Conservation (phyloP, 495 filamentous ascomycete genomes). For the Aspergillus heteromorphus region DNA sequence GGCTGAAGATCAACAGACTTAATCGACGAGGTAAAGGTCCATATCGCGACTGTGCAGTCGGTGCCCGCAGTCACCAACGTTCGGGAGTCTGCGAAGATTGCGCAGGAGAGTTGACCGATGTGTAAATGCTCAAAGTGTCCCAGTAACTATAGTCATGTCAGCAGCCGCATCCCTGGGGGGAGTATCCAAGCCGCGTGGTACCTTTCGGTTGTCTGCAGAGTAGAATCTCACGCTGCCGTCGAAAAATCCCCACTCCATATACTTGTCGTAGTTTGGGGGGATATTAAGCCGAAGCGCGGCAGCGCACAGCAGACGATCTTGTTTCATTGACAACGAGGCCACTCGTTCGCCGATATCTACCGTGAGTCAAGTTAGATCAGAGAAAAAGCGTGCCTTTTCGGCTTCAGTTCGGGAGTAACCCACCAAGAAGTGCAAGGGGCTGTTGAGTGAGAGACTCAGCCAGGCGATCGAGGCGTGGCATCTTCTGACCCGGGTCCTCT, state of each 20-base stretch:
- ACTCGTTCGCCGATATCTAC: conserved; percentile 75
- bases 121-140: conserved; percentile 93
- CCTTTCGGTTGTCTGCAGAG: conserved; percentile 66
- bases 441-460: conserved; percentile 73
- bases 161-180: background rate
- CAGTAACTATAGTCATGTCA: conserved; percentile 40
- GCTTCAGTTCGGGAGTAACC: conserved; percentile 2
- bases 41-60: conserved; percentile 85
- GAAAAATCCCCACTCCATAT: conserved; percentile 92
- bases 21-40: conserved; percentile 57
- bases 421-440: conserved; percentile 70
- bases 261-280: conserved; percentile 81
- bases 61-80: conserved; percentile 86
- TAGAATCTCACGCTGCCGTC: conserved; percentile 92
- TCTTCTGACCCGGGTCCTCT: conserved; percentile 57
- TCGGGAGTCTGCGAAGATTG: conserved; percentile 79
- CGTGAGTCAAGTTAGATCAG: conserved; percentile 9
- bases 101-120: conserved; percentile 75
- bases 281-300: conserved; percentile 79
- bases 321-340: conserved; percentile 73
- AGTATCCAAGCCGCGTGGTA: conserved; percentile 15
- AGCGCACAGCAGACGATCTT: conserved; percentile 81
- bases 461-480: conserved; percentile 68
- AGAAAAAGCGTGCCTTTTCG: background rate
- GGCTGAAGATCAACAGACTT: conserved; percentile 76